Conservation (phyloP, 148 eudicot genomes). For the Rhododendron mucronatum region DNA sequence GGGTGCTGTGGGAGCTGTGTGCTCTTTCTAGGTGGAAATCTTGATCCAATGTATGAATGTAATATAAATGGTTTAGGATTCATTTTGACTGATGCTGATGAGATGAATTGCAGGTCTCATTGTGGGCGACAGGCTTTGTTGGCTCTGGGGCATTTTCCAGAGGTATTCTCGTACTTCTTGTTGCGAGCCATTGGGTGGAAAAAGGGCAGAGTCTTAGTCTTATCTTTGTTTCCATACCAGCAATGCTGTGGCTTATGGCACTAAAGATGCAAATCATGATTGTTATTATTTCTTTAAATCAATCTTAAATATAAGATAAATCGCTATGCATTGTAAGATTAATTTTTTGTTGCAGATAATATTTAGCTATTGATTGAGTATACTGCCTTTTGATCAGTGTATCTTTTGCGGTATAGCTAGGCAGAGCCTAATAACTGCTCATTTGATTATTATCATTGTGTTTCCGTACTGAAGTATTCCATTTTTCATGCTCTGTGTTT, state of each 20-base stretch:
- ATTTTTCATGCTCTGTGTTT: constrained; percentile 8
- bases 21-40: constrained; percentile 68
- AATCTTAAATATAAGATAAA: background rate
- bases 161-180: constrained; percentile 44
- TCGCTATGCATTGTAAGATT: background rate
- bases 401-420: background rate
- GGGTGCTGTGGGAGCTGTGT: constrained; percentile 89
- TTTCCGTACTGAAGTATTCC: background rate
- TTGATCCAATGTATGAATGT: background rate
- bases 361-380: background rate
- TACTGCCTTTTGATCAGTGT: background rate
- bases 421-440: background rate
- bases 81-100: background rate
- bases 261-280: background rate
- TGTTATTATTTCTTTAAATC: background rate
- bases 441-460: background rate
- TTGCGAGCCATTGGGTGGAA: constrained; percentile 1
- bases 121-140: constrained; percentile 95
- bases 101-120: constrained; percentile 56
- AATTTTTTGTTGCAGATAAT: background rate
- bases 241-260: background rate
- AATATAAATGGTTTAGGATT: background rate
- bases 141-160: constrained; percentile 77
- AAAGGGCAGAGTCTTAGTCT: background rate
- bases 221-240: background rate